Conservation (phyloP, 1,284 basidiomycete genomes). For the Coniferiporia sulphurascens region DNA sequence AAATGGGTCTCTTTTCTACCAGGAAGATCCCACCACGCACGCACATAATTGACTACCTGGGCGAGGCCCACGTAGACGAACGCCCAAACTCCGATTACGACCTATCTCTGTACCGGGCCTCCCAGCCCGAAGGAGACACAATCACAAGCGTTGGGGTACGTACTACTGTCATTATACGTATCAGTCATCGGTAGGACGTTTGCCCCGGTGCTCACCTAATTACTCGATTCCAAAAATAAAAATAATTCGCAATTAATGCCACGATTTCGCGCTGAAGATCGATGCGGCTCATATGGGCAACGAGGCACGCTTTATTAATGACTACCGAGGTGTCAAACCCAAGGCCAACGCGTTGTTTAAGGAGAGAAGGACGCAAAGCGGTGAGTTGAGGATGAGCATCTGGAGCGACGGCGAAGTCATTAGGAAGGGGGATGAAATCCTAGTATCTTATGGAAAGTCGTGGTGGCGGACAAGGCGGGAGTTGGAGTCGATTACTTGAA, state of each 20-base stretch:
- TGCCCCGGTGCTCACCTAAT: not conserved
- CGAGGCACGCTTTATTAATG: constrained; percentile 84
- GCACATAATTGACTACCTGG: constrained; percentile 78
- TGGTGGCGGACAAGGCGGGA: constrained; percentile 65
- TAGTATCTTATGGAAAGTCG: constrained; percentile 91
- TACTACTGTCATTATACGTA: not conserved
- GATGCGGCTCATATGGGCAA: constrained; percentile 79
- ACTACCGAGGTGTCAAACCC: constrained; percentile 68
- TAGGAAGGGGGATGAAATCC: constrained; percentile 78
- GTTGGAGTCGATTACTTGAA: not conserved
- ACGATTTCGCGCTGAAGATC: constrained; percentile 30
- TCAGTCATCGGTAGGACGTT: not conserved
- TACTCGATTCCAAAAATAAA: not conserved
- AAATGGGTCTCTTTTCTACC: constrained; percentile 76
- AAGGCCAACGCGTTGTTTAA: constrained; percentile 75
- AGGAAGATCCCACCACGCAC: constrained; percentile 62
- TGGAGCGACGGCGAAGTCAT: constrained; percentile 58
- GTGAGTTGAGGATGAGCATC: constrained; percentile 74
- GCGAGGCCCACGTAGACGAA: constrained; percentile 77
- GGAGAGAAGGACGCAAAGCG: constrained; percentile 47
- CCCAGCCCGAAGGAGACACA: constrained; percentile 33
- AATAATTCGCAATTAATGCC: too few species aligned
- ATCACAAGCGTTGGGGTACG: constrained; percentile 48
- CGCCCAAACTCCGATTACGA: constrained; percentile 79
- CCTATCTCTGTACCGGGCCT: constrained; percentile 63